These are phyloP conservation scores for Daldinia vernicosa DNA, from an alignment of 495 filamentous ascomycete species.

Conservation along the genomic window DNA sequence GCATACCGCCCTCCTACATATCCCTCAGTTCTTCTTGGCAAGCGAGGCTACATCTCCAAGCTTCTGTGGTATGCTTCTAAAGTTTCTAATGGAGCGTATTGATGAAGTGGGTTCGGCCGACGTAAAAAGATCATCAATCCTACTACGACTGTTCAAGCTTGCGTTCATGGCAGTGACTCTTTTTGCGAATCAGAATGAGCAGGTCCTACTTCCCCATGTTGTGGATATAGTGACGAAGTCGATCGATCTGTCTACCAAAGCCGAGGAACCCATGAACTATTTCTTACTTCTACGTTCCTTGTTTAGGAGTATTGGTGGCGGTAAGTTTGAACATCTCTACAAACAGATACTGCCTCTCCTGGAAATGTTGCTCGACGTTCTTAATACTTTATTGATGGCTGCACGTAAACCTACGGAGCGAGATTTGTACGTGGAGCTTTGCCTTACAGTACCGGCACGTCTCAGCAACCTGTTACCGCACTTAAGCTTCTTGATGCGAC, in stretches of 20 bases:
- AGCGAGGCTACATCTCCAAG: constrained; percentile 97
- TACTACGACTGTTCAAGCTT: constrained; percentile 95
- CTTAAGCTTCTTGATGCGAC: constrained; percentile 95
- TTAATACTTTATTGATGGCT: constrained; percentile 90
- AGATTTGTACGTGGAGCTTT: constrained; percentile 96
- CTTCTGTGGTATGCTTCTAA: constrained; percentile 96
- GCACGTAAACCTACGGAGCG: constrained; percentile 89
- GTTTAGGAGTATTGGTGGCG: constrained; percentile 96
- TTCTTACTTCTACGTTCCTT: constrained; percentile 91
- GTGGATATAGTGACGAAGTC: constrained; percentile 96
- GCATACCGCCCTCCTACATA: constrained; percentile 89
- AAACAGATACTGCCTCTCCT: constrained; percentile 96
- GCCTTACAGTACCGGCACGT: constrained; percentile 92
- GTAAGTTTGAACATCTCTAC: constrained; percentile 95
- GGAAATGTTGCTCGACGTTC: constrained; percentile 96
- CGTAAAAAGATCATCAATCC: constrained; percentile 86
- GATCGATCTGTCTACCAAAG: constrained; percentile 92
- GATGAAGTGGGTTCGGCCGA: constrained; percentile 93
- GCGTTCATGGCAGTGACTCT: constrained; percentile 99
- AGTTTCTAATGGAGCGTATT: constrained; percentile 96
- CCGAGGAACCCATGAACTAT: constrained; percentile 98
- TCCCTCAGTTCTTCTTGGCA: constrained; percentile 97
- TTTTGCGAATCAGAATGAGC: constrained; percentile 93
- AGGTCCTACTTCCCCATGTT: constrained; percentile 93
- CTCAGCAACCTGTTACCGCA: constrained; percentile 97